Conservation (phyloP, 345 rosid genomes). For the Populus pruinosa region DNA sequence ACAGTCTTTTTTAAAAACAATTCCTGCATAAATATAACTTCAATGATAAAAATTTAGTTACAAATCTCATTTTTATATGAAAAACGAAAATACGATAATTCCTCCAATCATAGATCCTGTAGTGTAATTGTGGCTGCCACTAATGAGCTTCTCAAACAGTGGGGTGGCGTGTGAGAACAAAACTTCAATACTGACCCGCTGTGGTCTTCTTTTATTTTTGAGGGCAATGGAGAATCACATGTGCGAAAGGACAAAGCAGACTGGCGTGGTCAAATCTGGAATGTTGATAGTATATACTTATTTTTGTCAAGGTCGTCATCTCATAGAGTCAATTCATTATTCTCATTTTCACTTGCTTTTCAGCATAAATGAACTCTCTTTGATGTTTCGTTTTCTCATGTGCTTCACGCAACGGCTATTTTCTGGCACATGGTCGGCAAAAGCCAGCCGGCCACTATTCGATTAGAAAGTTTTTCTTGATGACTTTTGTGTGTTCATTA, state of each 20-base stretch:
- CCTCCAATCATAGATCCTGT: no score
- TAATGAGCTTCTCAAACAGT: not conserved
- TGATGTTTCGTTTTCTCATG: not conserved
- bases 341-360: not conserved
- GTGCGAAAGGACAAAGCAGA: not conserved
- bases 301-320: not conserved
- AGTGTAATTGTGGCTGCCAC: no score
- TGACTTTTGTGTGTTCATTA: not conserved
- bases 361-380: not conserved
- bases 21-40: no score
- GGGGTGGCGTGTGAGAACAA: not conserved
- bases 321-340: not conserved
- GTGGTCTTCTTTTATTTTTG: not conserved
- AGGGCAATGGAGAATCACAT: not conserved
- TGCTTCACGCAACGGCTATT: not conserved
- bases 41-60: no score
- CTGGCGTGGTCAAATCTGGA: slow-evolving; percentile 24
- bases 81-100: no score
- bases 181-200: not conserved
- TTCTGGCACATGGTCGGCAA: not conserved
- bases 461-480: not conserved
- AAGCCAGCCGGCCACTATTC: not conserved
- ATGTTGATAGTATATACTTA: not conserved
- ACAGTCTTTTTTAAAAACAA: no score
- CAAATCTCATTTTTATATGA: no score